Conservation (phyloP, 345 rosid species). For the Brassica nigra region DNA sequence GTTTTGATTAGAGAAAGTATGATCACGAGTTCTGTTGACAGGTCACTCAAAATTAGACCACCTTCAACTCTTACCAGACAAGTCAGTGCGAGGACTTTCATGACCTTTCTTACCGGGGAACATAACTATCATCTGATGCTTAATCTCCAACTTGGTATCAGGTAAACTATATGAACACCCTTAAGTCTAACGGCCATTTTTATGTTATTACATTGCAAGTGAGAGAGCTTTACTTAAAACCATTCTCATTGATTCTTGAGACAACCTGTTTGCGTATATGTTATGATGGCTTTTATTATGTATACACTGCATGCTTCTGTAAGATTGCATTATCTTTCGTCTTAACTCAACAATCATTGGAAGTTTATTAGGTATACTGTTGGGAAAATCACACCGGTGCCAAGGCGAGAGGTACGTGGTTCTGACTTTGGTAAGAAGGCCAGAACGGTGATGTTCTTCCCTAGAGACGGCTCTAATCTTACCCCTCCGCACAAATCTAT, state of each 20-base stretch:
- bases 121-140: constrained; percentile 75
- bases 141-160: constrained; percentile 94
- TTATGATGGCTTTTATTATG: not conserved
- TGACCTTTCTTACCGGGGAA: constrained; percentile 48
- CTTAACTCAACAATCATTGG: not conserved
- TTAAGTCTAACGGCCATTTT: constrained; percentile 11
- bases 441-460: constrained; percentile 90
- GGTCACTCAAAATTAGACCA: constrained; percentile 46
- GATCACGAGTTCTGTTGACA: constrained; percentile 40
- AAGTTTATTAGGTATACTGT: constrained; percentile 78
- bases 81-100: constrained; percentile 47
- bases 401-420: constrained; percentile 78
- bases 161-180: constrained; percentile 49
- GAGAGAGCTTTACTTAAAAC: too few species aligned
- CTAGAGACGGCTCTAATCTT: constrained; percentile 76
- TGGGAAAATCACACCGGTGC: constrained; percentile 95
- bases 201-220: too few species aligned
- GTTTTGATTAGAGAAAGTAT: constrained; percentile 68
- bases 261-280: not conserved
- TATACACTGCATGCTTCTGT: constrained; percentile 14
- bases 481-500: constrained; percentile 91
- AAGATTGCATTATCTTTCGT: not conserved
- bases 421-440: constrained; percentile 95
- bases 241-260: constrained; percentile 12
- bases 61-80: constrained; percentile 49